Percentiles rank a stretch among this genome's conserved stretches.
phyloP scores from a whole-genome alignment of 2,329 filamentous ascomycete genomes.

The Xylaria sp. region DNA sequence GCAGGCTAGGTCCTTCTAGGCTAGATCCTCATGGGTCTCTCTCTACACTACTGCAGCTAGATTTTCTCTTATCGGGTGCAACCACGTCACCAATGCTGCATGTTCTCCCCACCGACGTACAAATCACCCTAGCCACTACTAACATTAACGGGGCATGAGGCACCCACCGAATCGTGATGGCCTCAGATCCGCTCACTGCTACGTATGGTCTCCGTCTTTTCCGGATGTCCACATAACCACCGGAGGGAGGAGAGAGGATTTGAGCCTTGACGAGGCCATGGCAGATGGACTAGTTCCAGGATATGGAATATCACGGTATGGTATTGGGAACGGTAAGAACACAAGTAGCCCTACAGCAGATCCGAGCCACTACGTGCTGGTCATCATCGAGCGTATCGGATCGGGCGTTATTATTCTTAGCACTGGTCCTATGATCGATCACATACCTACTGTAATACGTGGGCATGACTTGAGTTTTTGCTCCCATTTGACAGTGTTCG shows the following conservation, averaged over 20 bases:
- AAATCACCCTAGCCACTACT: conserved; percentile 23
- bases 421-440: conserved; percentile 16
- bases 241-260: background rate
- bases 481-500: conserved; percentile 25
- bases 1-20: conserved; percentile 8
- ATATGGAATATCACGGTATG: background rate
- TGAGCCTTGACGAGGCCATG: conserved; percentile 15
- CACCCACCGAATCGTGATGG: conserved; percentile 42
- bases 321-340: conserved; percentile 11
- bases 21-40: conserved; percentile 11
- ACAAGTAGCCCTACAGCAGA: conserved; percentile 23
- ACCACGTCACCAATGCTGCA: conserved; percentile 47
- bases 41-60: background rate
- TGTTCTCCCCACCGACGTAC: conserved; percentile 38
- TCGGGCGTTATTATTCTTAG: conserved; percentile 20
- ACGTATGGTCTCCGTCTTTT: conserved; percentile 19
- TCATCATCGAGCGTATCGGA: conserved; percentile 22
- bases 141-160: conserved; percentile 39
- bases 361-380: conserved; percentile 18
- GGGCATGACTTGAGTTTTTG: conserved; percentile 14
- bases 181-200: conserved; percentile 39
- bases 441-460: conserved; percentile 6
- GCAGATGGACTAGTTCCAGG: background rate
- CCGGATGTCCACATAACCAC: conserved; percentile 23
- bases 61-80: conserved; percentile 43